Evolutionary conservation across 345 rosid genomes (phyloP).

Genomic region (Durio zibethinus): DNA sequence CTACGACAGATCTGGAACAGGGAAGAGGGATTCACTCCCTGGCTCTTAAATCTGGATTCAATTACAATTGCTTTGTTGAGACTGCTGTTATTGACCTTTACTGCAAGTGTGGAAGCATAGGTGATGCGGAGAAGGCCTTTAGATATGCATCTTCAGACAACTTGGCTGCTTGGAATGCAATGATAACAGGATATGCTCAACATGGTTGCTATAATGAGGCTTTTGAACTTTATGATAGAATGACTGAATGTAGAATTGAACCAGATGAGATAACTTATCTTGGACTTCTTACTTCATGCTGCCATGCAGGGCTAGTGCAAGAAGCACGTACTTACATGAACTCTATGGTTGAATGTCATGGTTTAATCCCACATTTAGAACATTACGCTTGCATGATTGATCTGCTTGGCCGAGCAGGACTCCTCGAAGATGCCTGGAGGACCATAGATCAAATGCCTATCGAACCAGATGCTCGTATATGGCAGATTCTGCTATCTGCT

Average conservation of each 20-base stretch:
- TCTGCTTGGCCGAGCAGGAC: slow-evolving; percentile 44
- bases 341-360: slow-evolving; percentile 28
- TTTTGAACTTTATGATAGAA: slow-evolving; percentile 27
- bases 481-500: slow-evolving; percentile 44
- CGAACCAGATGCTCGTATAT: slow-evolving; percentile 36
- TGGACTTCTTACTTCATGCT: slow-evolving; percentile 44
- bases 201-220: slow-evolving; percentile 33
- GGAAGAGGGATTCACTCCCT: slow-evolving; percentile 38
- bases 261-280: slow-evolving; percentile 47
- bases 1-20: slow-evolving; percentile 31
- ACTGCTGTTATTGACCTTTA: slow-evolving; percentile 41
- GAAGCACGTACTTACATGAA: slow-evolving; percentile 30
- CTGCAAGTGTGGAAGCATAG: slow-evolving; percentile 42
- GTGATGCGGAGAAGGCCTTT: slow-evolving; percentile 36
- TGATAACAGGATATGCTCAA: slow-evolving; percentile 51
- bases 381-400: slow-evolving; percentile 44
- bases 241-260: slow-evolving; percentile 32
- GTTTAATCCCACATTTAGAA: slow-evolving; percentile 34
- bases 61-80: slow-evolving; percentile 30
- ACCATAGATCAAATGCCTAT: slow-evolving; percentile 38
- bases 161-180: slow-evolving; percentile 46
- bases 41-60: slow-evolving; percentile 31
- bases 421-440: slow-evolving; percentile 36
- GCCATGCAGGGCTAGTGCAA: slow-evolving; percentile 41
- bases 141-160: slow-evolving; percentile 18